Conservation (phyloP, 371 early-diverging fungal genomes). For the Phascolomyces articulosus region DNA sequence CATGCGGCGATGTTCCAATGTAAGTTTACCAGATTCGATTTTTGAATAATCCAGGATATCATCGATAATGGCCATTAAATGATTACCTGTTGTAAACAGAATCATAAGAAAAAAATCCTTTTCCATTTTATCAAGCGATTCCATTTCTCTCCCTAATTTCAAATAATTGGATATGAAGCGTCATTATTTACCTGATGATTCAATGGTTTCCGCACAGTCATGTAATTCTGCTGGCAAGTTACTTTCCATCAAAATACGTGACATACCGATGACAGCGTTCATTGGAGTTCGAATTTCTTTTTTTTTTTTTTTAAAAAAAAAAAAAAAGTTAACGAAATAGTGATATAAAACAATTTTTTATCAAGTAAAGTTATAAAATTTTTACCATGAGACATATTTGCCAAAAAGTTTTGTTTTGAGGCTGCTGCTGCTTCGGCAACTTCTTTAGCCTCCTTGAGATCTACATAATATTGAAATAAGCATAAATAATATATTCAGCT, state of each 20-base stretch:
- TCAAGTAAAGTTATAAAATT: background rate
- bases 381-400: slow-evolving; percentile 54
- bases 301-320: no score
- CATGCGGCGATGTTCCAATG: slow-evolving; percentile 38
- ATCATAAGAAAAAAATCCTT: no score
- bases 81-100: slow-evolving; percentile 32
- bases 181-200: slow-evolving; percentile 29
- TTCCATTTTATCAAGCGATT: no score
- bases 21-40: slow-evolving; percentile 58
- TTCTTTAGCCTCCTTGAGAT: slow-evolving; percentile 54
- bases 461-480: no score
- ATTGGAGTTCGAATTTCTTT: slow-evolving; percentile 47
- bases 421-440: slow-evolving; percentile 58
- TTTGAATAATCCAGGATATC: slow-evolving; percentile 66
- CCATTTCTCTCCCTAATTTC: no score
- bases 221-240: slow-evolving; percentile 38
- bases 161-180: background rate
- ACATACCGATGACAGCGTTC: slow-evolving; percentile 57
- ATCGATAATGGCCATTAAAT: slow-evolving; percentile 55
- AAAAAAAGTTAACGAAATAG: background rate
- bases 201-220: slow-evolving; percentile 48
- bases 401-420: slow-evolving; percentile 56
- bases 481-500: no score
- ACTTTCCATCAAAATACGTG: slow-evolving; percentile 45
- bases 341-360: background rate